These are phyloP conservation scores for Suillus discolor DNA, from an alignment of 768 basidiomycete species.

Conservation along the genomic window DNA sequence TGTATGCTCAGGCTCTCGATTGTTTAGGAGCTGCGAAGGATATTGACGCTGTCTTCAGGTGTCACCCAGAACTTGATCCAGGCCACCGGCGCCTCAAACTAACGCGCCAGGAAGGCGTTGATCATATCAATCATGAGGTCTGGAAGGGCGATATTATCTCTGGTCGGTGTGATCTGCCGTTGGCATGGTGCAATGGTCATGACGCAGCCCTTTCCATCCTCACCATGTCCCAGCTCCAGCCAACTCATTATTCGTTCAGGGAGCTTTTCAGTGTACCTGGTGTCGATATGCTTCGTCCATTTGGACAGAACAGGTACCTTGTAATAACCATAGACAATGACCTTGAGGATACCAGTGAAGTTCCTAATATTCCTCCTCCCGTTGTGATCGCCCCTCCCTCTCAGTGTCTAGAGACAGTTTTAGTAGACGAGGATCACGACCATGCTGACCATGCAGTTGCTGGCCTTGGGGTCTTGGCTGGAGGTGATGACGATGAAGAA, in stretches of 20 bases:
- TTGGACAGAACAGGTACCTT: background rate
- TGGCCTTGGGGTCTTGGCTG: background rate
- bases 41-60: slow-evolving; percentile 14
- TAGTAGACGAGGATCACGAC: background rate
- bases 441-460: background rate
- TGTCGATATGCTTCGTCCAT: background rate
- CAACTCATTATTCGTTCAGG: background rate
- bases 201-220: background rate
- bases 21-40: background rate
- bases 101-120: background rate
- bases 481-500: background rate
- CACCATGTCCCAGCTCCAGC: background rate
- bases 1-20: slow-evolving; percentile 5
- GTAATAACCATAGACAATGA: background rate
- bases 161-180: background rate
- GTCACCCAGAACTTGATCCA: slow-evolving; percentile 3
- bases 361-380: background rate
- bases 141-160: slow-evolving; percentile 8
- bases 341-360: background rate
- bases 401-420: background rate
- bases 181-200: background rate
- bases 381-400: background rate
- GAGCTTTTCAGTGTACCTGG: background rate
- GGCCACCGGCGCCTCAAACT: slow-evolving; percentile 2
- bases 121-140: slow-evolving; percentile 20